Evolutionary conservation across 306 rosid species (phyloP).

Genomic region (Alnus glutinosa): DNA sequence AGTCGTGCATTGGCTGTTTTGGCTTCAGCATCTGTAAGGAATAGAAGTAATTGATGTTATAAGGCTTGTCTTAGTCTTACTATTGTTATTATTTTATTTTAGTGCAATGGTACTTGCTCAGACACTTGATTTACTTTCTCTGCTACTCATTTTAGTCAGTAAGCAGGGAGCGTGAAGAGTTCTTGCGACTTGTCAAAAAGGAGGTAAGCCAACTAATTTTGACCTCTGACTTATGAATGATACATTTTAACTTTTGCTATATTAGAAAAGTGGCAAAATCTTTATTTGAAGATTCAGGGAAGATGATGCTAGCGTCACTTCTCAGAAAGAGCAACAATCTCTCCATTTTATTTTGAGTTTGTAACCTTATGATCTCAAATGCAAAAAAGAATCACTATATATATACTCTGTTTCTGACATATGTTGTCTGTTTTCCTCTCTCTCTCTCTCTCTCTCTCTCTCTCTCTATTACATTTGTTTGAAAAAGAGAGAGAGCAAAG

Average conservation of each 20-base stretch:
- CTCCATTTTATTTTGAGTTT: not conserved
- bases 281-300: slow-evolving; percentile 1
- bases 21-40: slow-evolving; percentile 96
- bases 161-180: slow-evolving; percentile 93
- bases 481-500: not conserved
- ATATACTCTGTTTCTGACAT: too few species aligned
- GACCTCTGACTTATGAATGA: slow-evolving; percentile 8
- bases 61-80: not conserved
- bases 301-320: not conserved
- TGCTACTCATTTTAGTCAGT: slow-evolving; percentile 62
- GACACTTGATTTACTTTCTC: slow-evolving; percentile 14
- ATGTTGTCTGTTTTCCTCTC: too few species aligned
- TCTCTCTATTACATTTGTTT: not conserved
- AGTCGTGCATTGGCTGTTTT: slow-evolving; percentile 95
- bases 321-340: not conserved
- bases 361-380: too few species aligned
- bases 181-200: slow-evolving; percentile 81
- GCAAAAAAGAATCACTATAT: too few species aligned
- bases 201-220: slow-evolving; percentile 52
- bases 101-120: not conserved
- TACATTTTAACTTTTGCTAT: not conserved
- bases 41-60: slow-evolving; percentile 14
- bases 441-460: not conserved
- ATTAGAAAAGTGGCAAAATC: not conserved
- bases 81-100: not conserved